These are phyloP conservation scores for Phanerochaete carnosa DNA, from an alignment of 768 basidiomycete species.

Conservation along the genomic window DNA sequence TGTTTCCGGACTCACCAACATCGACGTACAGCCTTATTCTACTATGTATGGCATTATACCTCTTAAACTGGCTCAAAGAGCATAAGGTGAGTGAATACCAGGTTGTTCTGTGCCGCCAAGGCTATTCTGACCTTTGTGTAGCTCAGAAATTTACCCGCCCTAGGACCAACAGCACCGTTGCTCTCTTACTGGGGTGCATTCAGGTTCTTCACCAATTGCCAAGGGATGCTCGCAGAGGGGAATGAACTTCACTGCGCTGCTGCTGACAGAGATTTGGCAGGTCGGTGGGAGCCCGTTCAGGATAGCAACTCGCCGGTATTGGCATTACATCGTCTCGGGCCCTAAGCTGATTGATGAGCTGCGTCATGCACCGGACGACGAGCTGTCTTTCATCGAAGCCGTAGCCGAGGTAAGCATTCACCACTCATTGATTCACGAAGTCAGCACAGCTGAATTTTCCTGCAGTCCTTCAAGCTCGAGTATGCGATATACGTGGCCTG, in stretches of 20 bases:
- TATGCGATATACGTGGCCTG: not conserved
- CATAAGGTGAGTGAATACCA: not conserved
- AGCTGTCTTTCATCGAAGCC: not conserved
- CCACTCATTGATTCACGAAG: not conserved
- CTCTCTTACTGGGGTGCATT: constrained; percentile 14
- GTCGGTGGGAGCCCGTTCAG: not conserved
- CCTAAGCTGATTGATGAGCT: constrained; percentile 4
- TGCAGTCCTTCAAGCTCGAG: not conserved
- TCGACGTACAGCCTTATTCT: not conserved
- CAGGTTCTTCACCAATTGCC: not conserved
- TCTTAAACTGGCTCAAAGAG: not conserved
- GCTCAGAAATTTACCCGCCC: not conserved
- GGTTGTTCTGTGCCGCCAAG: not conserved
- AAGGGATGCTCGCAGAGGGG: not conserved
- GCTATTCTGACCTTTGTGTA: not conserved
- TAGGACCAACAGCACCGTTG: constrained; percentile 17
- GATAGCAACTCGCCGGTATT: not conserved
- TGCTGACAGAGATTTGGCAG: not conserved
- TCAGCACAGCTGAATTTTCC: constrained; percentile 1
- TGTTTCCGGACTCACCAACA: not conserved
- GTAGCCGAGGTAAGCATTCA: not conserved
- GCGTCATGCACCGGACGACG: not conserved
- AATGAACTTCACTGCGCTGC: not conserved
- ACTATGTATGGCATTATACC: not conserved
- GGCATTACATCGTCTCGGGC: not conserved